Evolutionary conservation across 768 basidiomycete species (phyloP).

Genomic region (Guyanaporus albipodus): DNA sequence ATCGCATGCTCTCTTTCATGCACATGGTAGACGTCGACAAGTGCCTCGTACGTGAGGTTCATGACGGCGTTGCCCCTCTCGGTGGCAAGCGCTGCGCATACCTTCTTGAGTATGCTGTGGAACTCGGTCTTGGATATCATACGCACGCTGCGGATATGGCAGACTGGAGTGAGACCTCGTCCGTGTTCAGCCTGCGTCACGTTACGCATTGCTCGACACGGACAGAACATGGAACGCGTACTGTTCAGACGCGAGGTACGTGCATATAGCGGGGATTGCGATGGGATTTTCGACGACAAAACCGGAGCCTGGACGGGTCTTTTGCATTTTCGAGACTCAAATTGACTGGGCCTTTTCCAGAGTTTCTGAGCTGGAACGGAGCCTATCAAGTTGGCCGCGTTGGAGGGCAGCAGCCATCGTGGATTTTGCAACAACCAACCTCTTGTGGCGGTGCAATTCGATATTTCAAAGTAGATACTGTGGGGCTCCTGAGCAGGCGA

Average conservation of each 20-base stretch:
- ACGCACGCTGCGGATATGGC: slow-evolving; percentile 26
- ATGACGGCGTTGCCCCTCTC: neutral
- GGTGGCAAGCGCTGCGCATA: slow-evolving; percentile 15
- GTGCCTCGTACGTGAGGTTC: slow-evolving; percentile 26
- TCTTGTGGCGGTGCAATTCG: too few species aligned
- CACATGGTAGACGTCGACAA: slow-evolving; percentile 28
- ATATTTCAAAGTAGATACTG: too few species aligned
- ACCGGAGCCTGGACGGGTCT: slow-evolving; percentile 28
- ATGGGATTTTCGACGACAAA: slow-evolving; percentile 22
- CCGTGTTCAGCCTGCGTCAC: slow-evolving; percentile 20
- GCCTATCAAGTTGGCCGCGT: slow-evolving; percentile 13
- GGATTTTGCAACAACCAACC: too few species aligned
- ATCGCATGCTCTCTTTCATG: slow-evolving; percentile 14
- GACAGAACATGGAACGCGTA: too few species aligned
- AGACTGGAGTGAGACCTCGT: slow-evolving; percentile 28
- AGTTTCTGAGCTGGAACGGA: slow-evolving; percentile 25
- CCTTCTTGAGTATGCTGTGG: slow-evolving; percentile 19
- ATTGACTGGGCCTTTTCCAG: slow-evolving; percentile 22
- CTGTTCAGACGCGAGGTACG: slow-evolving; percentile 32
- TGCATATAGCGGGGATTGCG: slow-evolving; percentile 28
- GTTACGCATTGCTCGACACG: too few species aligned
- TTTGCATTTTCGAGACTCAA: slow-evolving; percentile 18
- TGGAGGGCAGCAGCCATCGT: too few species aligned
- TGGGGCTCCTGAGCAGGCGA: too few species aligned
- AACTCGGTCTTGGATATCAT: slow-evolving; percentile 18